A percentile compares a stretch with the other conserved stretches of the same genome.
These are phyloP conservation scores for Penicillium antarcticum DNA, from an alignment of 495 filamentous ascomycete genomes.

Conservation along the genomic window DNA sequence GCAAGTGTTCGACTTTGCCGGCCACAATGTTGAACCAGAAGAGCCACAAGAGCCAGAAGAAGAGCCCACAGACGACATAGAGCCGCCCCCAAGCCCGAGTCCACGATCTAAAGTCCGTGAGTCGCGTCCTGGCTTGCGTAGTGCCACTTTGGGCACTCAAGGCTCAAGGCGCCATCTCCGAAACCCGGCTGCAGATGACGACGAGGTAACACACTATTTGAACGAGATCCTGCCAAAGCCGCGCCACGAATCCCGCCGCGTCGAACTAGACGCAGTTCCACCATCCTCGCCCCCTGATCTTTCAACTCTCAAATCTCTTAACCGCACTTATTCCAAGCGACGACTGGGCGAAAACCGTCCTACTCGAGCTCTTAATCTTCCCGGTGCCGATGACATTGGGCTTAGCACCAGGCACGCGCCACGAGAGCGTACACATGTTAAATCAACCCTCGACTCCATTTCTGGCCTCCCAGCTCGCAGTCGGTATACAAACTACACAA, in stretches of 20 bases:
- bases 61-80: constrained; percentile 36
- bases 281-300: constrained; percentile 37
- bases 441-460: constrained; percentile 23
- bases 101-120: constrained; percentile 36
- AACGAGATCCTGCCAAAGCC: constrained; percentile 27
- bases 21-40: constrained; percentile 25
- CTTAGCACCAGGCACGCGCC: constrained; percentile 17
- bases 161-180: constrained; percentile 27
- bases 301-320: constrained; percentile 21
- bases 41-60: constrained; percentile 22
- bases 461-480: constrained; percentile 12
- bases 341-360: constrained; percentile 17
- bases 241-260: constrained; percentile 7
- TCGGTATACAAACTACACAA: constrained; percentile 18
- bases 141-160: constrained; percentile 18
- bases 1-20: constrained; percentile 17
- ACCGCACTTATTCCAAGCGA: constrained; percentile 17
- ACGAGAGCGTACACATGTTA: constrained; percentile 32
- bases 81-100: constrained; percentile 39
- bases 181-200: constrained; percentile 28
- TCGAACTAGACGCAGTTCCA: constrained; percentile 12
- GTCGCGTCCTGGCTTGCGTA: constrained; percentile 16
- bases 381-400: constrained; percentile 10
- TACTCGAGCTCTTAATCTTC: constrained; percentile 24
- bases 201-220: constrained; percentile 28